Evolutionary conservation across 345 rosid genomes (phyloP).

Genomic region (Camelina sativa): DNA sequence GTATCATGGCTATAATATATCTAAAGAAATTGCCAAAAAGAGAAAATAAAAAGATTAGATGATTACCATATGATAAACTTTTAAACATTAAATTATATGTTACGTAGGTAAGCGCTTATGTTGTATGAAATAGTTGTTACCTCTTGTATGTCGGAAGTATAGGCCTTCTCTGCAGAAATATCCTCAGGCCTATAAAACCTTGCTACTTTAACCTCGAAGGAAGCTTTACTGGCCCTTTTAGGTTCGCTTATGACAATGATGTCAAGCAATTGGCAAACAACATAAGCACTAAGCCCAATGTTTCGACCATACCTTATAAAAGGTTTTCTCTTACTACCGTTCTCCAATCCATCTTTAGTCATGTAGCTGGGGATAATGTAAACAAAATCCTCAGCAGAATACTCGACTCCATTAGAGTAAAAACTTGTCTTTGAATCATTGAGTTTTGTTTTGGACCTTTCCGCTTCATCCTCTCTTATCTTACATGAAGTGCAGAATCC

Average conservation of each 20-base stretch:
- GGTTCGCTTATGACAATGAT: conserved; percentile 37
- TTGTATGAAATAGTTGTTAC: conserved; percentile 35
- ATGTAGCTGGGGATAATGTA: conserved; percentile 52
- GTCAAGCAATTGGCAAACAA: conserved; percentile 61
- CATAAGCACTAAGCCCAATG: conserved; percentile 57
- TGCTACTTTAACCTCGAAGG: conserved; percentile 50
- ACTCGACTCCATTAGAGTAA: conserved; percentile 47
- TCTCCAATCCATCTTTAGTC: not conserved
- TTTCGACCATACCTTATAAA: conserved; percentile 59
- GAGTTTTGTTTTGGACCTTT: conserved; percentile 44
- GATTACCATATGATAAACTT: not conserved
- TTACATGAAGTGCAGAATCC: conserved; percentile 60
- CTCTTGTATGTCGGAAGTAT: conserved; percentile 65
- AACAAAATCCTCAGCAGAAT: conserved; percentile 55
- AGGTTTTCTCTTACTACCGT: not conserved
- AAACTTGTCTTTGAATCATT: conserved; percentile 43
- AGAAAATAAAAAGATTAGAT: not conserved
- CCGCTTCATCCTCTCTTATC: conserved; percentile 42
- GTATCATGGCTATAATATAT: conserved; percentile 68
- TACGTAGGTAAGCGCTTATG: not conserved
- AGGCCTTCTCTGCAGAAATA: conserved; percentile 64
- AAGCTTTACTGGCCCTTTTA: conserved; percentile 30
- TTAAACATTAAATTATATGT: not conserved
- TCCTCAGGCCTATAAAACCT: conserved; percentile 76
- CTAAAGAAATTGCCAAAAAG: conserved; percentile 45